A percentile compares a stretch with the other conserved stretches of the same genome.
These are phyloP conservation scores for Penstemon newberryi DNA, from an alignment of 257 asterid genomes.

Conservation along the genomic window DNA sequence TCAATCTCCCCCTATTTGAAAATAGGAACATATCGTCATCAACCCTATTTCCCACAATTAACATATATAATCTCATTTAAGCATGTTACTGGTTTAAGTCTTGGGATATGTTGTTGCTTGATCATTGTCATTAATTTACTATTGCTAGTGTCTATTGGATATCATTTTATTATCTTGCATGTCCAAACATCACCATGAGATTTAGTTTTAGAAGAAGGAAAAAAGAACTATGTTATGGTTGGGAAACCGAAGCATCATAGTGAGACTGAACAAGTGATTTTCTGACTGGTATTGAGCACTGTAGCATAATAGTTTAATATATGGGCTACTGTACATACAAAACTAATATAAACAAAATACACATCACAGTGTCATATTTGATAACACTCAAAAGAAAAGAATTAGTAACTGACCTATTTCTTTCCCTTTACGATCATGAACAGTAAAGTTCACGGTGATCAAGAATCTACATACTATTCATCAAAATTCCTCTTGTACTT, in stretches of 20 bases:
- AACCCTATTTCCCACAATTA: constrained; percentile 5
- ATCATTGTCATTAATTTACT: constrained; percentile 9
- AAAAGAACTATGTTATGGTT: constrained; percentile 11
- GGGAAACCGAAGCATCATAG: neutral
- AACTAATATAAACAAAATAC: neutral
- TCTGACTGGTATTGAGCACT: neutral
- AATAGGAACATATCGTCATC: neutral
- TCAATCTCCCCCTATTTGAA: constrained; percentile 8
- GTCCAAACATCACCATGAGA: constrained; percentile 1
- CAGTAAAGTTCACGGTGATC: constrained; percentile 10
- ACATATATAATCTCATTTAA: constrained; percentile 15
- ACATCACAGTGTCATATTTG: neutral
- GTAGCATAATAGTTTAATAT: neutral
- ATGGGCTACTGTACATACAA: neutral
- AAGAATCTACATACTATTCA: neutral
- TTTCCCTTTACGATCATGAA: neutral
- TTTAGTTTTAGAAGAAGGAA: constrained; percentile 5
- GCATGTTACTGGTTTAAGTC: constrained; percentile 7
- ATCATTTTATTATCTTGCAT: neutral
- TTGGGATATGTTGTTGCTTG: constrained; percentile 18
- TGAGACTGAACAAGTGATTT: neutral
- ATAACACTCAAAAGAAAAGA: neutral
- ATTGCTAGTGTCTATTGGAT: too few relatives aligned
- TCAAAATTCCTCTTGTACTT: constrained; percentile 1
- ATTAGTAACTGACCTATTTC: constrained; percentile 1